phyloP scores from a whole-genome alignment of 2,329 filamentous ascomycete species.

The Drechslerella dactyloides region DNA sequence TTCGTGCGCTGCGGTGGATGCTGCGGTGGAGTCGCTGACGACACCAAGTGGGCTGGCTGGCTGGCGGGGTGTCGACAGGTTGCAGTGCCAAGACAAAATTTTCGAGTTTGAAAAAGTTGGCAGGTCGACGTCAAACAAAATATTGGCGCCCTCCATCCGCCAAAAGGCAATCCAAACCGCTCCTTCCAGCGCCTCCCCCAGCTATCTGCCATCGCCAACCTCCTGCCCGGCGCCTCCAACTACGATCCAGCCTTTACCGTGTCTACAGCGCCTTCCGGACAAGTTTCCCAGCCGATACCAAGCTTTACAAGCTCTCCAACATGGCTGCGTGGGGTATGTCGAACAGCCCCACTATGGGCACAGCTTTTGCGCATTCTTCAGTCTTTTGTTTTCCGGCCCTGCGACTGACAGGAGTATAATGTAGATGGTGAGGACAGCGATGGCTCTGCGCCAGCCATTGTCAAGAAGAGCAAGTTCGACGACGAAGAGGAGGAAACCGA shows the following conservation, averaged over 20 bases:
- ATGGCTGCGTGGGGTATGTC: slow-evolving; percentile 50
- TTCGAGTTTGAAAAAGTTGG: slow-evolving; percentile 18
- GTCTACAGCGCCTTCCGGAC: too few relatives aligned
- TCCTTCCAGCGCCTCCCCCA: neutral
- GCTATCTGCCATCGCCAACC: neutral
- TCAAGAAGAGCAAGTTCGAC: slow-evolving; percentile 71
- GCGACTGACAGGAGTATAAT: slow-evolving; percentile 1
- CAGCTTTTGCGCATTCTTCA: slow-evolving; percentile 19
- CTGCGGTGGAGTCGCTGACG: neutral
- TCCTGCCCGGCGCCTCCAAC: too few relatives aligned
- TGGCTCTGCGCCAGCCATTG: slow-evolving; percentile 57
- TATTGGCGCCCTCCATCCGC: neutral
- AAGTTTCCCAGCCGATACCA: neutral
- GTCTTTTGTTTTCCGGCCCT: neutral
- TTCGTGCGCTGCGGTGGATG: too few relatives aligned
- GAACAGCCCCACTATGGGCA: slow-evolving; percentile 43
- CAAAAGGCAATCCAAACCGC: neutral
- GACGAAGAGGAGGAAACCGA: slow-evolving; percentile 89
- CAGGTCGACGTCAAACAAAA: slow-evolving; percentile 24
- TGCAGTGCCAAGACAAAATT: slow-evolving; percentile 45
- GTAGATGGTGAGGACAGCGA: slow-evolving; percentile 64
- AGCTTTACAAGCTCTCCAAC: neutral
- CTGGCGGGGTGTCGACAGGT: slow-evolving; percentile 5
- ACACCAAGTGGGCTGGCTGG: slow-evolving; percentile 2
- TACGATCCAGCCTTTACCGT: too few relatives aligned